These are phyloP conservation scores for Aspergillus steynii DNA, from an alignment of 495 filamentous ascomycete species.

Conservation along the genomic window DNA sequence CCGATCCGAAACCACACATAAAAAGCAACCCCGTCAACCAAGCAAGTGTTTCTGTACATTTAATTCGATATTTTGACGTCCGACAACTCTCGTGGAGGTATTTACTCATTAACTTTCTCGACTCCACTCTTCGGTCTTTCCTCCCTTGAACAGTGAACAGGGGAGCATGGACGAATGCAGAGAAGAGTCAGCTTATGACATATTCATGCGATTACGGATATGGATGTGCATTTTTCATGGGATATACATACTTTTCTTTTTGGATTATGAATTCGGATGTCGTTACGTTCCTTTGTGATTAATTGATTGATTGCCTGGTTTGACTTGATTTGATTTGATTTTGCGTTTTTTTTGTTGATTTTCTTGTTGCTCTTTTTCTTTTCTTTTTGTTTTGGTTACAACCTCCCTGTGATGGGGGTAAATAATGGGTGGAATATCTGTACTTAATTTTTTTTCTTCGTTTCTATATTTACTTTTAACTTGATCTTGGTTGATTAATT, in stretches of 20 bases:
- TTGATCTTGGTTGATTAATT: neutral
- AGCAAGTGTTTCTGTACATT: slow-evolving; percentile 8
- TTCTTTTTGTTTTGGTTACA: neutral
- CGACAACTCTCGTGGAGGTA: neutral
- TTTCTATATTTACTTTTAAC: neutral
- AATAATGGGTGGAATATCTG: neutral
- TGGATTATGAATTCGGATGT: slow-evolving; percentile 13
- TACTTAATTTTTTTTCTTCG: neutral
- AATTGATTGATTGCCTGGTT: slow-evolving; percentile 5
- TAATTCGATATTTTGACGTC: slow-evolving; percentile 6
- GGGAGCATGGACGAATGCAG: neutral
- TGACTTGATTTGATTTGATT: neutral
- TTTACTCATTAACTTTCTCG: neutral
- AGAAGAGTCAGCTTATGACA: neutral
- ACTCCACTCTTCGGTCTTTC: neutral
- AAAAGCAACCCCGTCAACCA: neutral
- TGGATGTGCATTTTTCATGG: neutral
- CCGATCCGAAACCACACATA: neutral
- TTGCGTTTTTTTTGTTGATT: neutral
- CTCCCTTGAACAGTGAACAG: neutral
- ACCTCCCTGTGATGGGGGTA: neutral
- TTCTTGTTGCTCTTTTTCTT: neutral
- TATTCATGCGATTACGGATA: neutral
- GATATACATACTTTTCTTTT: slow-evolving; percentile 3
- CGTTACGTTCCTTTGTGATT: slow-evolving; percentile 12